phyloP scores from a whole-genome alignment of 257 asterid genomes.

The Solanum ossicruentum region DNA sequence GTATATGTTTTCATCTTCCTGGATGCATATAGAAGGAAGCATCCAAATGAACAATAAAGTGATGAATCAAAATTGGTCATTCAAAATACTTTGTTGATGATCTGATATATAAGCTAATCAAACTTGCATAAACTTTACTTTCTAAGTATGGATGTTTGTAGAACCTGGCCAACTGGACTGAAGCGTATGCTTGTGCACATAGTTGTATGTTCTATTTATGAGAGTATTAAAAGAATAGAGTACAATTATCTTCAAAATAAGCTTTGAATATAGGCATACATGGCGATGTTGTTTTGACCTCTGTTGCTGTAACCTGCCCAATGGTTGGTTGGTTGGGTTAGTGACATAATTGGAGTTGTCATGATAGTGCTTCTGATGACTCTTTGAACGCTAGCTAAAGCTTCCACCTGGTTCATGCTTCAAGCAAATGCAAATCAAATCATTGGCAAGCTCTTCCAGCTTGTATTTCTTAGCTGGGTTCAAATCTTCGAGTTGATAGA shows the following conservation, averaged over 20 bases:
- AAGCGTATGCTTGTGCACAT: not conserved
- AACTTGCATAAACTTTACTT: not conserved
- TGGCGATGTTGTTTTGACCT: not conserved
- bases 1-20: not conserved
- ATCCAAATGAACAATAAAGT: not conserved
- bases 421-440: not conserved
- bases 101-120: not conserved
- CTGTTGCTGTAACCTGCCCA: not conserved
- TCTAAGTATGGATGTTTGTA: not conserved
- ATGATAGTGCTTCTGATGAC: not conserved
- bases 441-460: not conserved
- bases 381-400: not conserved
- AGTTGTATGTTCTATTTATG: not conserved
- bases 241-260: not conserved
- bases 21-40: not conserved
- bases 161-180: not conserved
- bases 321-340: not conserved
- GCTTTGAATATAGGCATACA: not conserved
- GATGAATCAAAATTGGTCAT: not conserved
- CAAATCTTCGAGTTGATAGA: not conserved
- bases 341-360: not conserved
- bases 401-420: not conserved
- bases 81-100: not conserved
- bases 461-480: not conserved
- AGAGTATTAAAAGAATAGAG: not conserved